Conservation (phyloP, 805 yeast species). For the Geotrichum ghanense region DNA sequence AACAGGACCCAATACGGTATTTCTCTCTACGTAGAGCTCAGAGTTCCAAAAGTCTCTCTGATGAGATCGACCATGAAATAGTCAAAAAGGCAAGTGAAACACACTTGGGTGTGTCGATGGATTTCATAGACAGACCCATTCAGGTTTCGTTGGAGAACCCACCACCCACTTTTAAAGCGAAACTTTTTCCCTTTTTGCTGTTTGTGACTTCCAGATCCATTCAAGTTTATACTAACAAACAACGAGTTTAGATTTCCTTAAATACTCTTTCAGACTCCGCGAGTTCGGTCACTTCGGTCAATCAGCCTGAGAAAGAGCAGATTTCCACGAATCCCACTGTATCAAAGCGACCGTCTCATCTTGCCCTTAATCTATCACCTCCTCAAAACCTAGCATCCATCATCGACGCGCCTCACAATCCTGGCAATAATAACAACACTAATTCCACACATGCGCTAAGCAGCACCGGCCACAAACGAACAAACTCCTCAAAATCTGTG, state of each 20-base stretch:
- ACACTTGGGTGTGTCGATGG: neutral
- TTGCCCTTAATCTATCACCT: too few species aligned
- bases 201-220: neutral
- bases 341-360: too few species aligned
- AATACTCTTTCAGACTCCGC: neutral
- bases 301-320: too few species aligned
- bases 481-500: neutral
- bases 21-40: neutral
- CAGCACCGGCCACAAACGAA: neutral
- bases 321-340: too few species aligned
- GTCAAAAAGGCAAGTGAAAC: neutral
- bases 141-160: neutral
- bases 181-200: neutral
- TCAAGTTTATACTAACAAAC: too few species aligned
- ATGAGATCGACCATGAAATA: neutral
- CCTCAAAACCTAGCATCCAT: too few species aligned
- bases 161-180: conserved; percentile 1
- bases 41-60: neutral
- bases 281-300: neutral
- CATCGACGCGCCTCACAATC: too few species aligned
- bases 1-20: neutral
- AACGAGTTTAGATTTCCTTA: neutral
- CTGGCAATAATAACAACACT: too few species aligned
- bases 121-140: neutral
- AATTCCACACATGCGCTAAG: too few species aligned